Conservation (phyloP, 1,139 yeast species). For the Scheffersomyces lignicola region DNA sequence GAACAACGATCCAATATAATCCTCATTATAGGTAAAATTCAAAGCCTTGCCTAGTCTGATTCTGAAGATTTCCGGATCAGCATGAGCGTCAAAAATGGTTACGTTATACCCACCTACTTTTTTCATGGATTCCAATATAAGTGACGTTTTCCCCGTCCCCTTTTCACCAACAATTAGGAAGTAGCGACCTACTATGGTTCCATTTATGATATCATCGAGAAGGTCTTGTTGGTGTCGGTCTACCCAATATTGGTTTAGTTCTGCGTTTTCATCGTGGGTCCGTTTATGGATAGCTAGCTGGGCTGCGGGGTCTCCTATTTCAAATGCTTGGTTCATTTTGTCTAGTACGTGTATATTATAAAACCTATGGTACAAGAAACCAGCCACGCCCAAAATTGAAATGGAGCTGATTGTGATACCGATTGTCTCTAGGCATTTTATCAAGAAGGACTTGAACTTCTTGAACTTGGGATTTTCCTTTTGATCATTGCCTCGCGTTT, state of each 20-base stretch:
- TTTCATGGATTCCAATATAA: conserved; percentile 68
- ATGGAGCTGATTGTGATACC: conserved; percentile 77
- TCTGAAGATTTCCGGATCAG: conserved; percentile 82
- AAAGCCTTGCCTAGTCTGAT: conserved; percentile 75
- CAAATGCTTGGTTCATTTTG: conserved; percentile 69
- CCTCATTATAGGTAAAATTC: conserved; percentile 74
- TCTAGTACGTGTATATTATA: conserved; percentile 60
- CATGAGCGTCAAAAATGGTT: conserved; percentile 77
- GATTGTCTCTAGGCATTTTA: conserved; percentile 69
- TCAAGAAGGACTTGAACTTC: conserved; percentile 24
- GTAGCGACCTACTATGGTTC: conserved; percentile 65
- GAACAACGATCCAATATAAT: conserved; percentile 78
- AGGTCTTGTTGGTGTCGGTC: conserved; percentile 67
- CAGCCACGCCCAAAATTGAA: conserved; percentile 70
- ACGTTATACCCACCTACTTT: conserved; percentile 66
- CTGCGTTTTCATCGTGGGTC: conserved; percentile 25
- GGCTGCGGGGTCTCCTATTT: conserved; percentile 65
- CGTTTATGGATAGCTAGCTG: conserved; percentile 55
- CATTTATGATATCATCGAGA: conserved; percentile 65
- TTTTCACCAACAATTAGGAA: conserved; percentile 78
- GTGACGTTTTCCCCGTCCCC: conserved; percentile 83
- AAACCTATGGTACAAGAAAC: conserved; percentile 63
- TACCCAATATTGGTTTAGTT: conserved; percentile 53
- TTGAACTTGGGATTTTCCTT: conserved; percentile 11
- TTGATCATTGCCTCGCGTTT: neutral